Base-by-base conservation (phyloP, 345 rosid species). In the Linum trigynum region DNA sequence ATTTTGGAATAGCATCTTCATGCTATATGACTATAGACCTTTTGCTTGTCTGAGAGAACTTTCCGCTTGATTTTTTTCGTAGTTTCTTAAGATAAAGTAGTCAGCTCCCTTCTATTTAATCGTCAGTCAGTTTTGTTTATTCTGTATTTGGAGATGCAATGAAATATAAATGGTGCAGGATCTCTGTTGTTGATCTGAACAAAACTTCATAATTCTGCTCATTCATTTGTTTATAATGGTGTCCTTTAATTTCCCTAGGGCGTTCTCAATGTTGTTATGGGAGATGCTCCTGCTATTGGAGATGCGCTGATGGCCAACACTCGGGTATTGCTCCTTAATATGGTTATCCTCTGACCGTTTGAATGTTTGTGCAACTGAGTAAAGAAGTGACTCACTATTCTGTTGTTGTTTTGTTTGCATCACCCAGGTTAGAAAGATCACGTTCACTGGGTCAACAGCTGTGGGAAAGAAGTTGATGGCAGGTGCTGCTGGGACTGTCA, bases 381-480 rank as follows among this genome's bases (percentile, higher is more conserved):
- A 59, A 61, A 41, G 56, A 42, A 57, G 61, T 39, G 39, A 59
- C 23, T 38, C 12, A 64, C 50, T 42, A 51, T 23, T 55, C 41
- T n/a, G 39, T 58, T 66, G 10, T 62, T 69, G 62, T 68, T 66
- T 72, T 74, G 39, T 63, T 56, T 61, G 35, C 55, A 67, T 70
- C 71, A 59, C 69, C 69, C 79, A 92, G 99, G 96, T 94, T 57
- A 88, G 95, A 65, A 85, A 86, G 79, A 90, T 90, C 69, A 90
- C 97, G 5, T 94, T 94, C 78, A 88, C 99, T 5, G 99, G 97
- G 59, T 94, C 97, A 66, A 90, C 99, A 37, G 91, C 96, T 57
- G 97, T 94, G 66, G 97, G 99, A 72, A 94, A 94, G 81, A 94
- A 84, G 77, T 83, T 86, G 83, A 90, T 94, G 99, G 96, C 89